A percentile compares a stretch with the other conserved stretches of the same genome.
phyloP scores from a whole-genome alignment of 345 rosid genomes.

The Moricandia moricandioides region DNA sequence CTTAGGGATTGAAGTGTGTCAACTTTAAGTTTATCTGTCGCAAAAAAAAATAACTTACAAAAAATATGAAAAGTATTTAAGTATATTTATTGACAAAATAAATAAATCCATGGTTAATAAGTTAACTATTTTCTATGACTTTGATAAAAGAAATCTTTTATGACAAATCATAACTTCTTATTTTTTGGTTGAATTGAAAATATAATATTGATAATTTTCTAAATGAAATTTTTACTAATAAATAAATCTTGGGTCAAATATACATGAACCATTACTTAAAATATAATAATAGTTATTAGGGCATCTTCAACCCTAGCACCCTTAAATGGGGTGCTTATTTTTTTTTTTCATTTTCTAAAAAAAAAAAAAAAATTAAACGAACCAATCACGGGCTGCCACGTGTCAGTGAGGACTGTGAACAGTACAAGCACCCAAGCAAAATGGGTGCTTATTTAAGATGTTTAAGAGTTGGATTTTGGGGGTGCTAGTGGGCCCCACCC shows the following conservation, averaged over 20 bases:
- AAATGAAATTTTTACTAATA: neutral
- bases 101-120: neutral
- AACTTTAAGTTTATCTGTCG: neutral
- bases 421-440: too few species aligned
- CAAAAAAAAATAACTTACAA: neutral
- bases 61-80: neutral
- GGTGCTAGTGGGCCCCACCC: too few species aligned
- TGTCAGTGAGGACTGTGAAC: too few species aligned
- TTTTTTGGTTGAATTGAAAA: neutral
- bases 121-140: neutral
- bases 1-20: neutral
- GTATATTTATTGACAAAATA: too few species aligned
- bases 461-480: too few species aligned
- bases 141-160: neutral
- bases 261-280: neutral
- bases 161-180: neutral
- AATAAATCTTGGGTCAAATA: neutral
- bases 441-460: too few species aligned
- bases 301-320: too few species aligned
- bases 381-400: too few species aligned
- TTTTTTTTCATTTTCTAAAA: too few species aligned
- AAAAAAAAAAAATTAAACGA: too few species aligned
- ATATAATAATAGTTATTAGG: neutral
- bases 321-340: too few species aligned
- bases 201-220: neutral